These are phyloP conservation scores for Boletus speciosus DNA, from an alignment of 768 basidiomycete genomes.

Conservation along the genomic window DNA sequence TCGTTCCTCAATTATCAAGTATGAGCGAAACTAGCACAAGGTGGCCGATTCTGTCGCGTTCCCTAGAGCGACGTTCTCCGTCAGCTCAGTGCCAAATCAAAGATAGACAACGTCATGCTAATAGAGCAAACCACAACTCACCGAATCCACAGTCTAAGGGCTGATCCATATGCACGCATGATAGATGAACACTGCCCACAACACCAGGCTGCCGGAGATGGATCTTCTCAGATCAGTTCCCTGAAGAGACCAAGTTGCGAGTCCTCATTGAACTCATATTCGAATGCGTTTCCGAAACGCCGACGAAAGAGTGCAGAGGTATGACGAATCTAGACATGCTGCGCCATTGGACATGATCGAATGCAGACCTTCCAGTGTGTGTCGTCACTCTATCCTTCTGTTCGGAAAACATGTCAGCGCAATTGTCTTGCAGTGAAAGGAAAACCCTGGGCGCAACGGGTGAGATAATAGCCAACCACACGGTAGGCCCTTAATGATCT, in stretches of 20 bases:
- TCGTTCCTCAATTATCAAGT: constrained; percentile 72
- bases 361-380: constrained; percentile 81
- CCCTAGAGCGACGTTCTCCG: constrained; percentile 82
- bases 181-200: constrained; percentile 13
- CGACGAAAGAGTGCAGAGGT: constrained; percentile 80
- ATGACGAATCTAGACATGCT: constrained; percentile 76
- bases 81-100: constrained; percentile 64
- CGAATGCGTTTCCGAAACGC: constrained; percentile 79
- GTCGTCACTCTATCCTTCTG: constrained; percentile 81
- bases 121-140: constrained; percentile 2
- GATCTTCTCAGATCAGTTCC: constrained; percentile 72
- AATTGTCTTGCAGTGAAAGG: constrained; percentile 4
- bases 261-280: constrained; percentile 85
- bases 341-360: constrained; percentile 36
- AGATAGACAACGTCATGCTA: not conserved
- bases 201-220: constrained; percentile 11
- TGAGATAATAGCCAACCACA: constrained; percentile 70
- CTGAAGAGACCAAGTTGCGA: constrained; percentile 71
- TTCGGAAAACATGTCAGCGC: constrained; percentile 10
- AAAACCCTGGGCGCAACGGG: constrained; percentile 74
- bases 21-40: constrained; percentile 63
- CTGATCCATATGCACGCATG: constrained; percentile 59
- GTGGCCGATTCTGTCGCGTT: constrained; percentile 35
- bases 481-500: constrained; percentile 69
- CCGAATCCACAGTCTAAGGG: constrained; percentile 64